Evolutionary conservation across 2,329 filamentous ascomycete species (phyloP).

Genomic region (Pyricularia sp.): DNA sequence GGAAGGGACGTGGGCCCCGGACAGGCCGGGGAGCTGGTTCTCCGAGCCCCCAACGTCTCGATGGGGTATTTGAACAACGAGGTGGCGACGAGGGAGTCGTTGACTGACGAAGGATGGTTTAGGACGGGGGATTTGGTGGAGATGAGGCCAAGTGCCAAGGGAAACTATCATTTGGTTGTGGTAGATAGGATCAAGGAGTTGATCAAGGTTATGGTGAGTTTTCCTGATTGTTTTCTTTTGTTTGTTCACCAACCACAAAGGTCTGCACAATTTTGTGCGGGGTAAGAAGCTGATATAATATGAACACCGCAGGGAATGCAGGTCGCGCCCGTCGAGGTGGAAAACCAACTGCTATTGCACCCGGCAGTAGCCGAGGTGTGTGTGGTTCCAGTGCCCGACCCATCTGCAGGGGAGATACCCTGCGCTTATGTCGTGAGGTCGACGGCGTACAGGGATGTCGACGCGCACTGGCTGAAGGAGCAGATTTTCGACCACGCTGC

Average conservation of each 20-base stretch:
- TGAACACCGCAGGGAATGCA: not conserved
- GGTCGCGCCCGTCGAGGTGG: not conserved
- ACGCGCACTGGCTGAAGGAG: not conserved
- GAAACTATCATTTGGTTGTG: slow-evolving; percentile 59
- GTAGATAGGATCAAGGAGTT: slow-evolving; percentile 88
- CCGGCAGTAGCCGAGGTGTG: not conserved
- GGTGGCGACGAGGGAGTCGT: slow-evolving; percentile 61
- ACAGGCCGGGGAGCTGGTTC: slow-evolving; percentile 75
- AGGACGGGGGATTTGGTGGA: slow-evolving; percentile 81
- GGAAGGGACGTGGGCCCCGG: slow-evolving; percentile 53
- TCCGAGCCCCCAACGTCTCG: slow-evolving; percentile 65
- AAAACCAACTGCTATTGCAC: not conserved
- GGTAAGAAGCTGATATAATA: not conserved
- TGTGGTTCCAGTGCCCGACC: not conserved
- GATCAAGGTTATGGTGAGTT: slow-evolving; percentile 43
- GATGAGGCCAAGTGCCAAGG: slow-evolving; percentile 40
- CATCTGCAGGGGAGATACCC: not conserved
- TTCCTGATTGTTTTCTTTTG: no score
- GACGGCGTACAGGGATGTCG: not conserved
- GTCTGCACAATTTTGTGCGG: not conserved
- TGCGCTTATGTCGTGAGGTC: not conserved
- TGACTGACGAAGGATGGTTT: slow-evolving; percentile 74
- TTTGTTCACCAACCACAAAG: not conserved
- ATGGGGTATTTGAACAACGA: slow-evolving; percentile 69
- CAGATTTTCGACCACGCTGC: not conserved